phyloP scores from a whole-genome alignment of 257 asterid species.

The Buddleja alternifolia region DNA sequence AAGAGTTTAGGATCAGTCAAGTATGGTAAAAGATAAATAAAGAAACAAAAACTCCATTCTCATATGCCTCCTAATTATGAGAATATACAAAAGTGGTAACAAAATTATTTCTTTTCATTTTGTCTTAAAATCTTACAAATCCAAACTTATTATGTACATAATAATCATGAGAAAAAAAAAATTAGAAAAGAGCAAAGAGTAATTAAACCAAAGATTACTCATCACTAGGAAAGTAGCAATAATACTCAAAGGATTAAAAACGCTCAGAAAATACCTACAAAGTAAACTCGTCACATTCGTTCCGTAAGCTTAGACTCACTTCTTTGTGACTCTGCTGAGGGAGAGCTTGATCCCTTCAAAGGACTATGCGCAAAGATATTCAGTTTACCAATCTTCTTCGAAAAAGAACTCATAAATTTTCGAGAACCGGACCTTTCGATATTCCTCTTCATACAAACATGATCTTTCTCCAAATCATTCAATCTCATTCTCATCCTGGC shows the following conservation, averaged over 20 bases:
- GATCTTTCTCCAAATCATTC: conserved; percentile 93
- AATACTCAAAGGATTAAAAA: conserved; percentile 2
- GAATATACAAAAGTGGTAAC: conserved; percentile 14
- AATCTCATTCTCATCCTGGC: conserved; percentile 90
- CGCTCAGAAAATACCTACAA: conserved; percentile 40
- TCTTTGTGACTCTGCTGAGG: conserved; percentile 74
- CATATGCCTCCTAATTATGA: not conserved
- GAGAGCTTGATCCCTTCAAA: conserved; percentile 78
- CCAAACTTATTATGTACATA: conserved; percentile 48
- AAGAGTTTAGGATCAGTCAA: not conserved
- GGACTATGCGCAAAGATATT: conserved; percentile 69
- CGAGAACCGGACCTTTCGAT: conserved; percentile 75
- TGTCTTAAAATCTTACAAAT: conserved; percentile 25
- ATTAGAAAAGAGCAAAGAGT: not conserved
- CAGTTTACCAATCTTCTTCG: conserved; percentile 71
- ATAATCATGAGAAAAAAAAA: conserved; percentile 21
- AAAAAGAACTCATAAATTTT: conserved; percentile 74
- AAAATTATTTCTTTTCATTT: not conserved
- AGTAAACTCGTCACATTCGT: conserved; percentile 40
- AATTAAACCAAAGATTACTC: conserved; percentile 29
- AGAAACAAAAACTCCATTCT: not conserved
- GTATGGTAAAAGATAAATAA: not conserved
- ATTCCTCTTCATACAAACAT: conserved; percentile 89
- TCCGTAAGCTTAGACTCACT: conserved; percentile 76
- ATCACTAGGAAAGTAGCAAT: conserved; percentile 16